These are phyloP conservation scores for Hygrophila difformis DNA, from an alignment of 257 asterid species.

Conservation along the genomic window DNA sequence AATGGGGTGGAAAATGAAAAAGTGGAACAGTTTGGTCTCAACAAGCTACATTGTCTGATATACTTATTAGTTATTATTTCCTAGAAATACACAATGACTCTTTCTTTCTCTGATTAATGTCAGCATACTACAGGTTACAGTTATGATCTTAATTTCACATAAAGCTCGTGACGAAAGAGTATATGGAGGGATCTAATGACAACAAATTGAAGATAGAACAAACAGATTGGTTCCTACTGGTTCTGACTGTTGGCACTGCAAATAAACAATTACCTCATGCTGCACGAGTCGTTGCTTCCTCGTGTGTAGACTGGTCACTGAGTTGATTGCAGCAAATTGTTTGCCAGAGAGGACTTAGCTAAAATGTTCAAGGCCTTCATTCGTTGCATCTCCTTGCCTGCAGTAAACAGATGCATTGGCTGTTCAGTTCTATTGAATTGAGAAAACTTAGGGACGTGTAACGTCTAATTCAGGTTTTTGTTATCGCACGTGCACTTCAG, in stretches of 20 bases:
- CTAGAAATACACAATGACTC: no score
- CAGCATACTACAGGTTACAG: no score
- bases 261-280: neutral
- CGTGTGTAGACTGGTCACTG: constrained; percentile 26
- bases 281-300: constrained; percentile 27
- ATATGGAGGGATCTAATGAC: constrained; percentile 12
- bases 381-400: constrained; percentile 74
- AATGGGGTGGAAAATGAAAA: no score
- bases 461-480: no score
- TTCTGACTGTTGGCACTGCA: no score
- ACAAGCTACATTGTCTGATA: no score
- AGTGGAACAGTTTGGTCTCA: no score
- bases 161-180: neutral
- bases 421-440: neutral
- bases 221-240: no score
- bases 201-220: neutral
- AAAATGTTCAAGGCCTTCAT: constrained; percentile 49
- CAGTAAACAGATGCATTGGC: constrained; percentile 9
- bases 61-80: no score
- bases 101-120: no score
- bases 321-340: constrained; percentile 20
- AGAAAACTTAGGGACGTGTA: neutral
- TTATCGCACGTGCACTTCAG: no score
- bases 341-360: constrained; percentile 36
- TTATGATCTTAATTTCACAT: no score